A percentile compares a stretch with the other conserved stretches of the same genome.
Conservation (phyloP, 257 asterid species). For the Anisodus acutangulus region DNA sequence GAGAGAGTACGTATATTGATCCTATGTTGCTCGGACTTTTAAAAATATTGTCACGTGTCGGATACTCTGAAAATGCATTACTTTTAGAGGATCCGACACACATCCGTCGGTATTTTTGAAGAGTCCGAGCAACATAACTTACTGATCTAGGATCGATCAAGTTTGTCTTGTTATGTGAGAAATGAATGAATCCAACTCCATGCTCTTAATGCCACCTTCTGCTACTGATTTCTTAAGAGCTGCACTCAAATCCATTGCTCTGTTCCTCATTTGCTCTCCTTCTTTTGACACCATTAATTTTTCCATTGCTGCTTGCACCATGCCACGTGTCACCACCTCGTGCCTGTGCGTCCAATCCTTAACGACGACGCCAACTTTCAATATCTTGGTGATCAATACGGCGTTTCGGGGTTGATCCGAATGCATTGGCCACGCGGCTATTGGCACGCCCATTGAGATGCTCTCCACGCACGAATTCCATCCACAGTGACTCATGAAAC, state of each 20-base stretch:
- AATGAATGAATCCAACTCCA: conserved; percentile 52
- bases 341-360: conserved; percentile 49
- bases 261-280: conserved; percentile 49
- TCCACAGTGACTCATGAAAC: conserved; percentile 70
- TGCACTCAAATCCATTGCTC: conserved; percentile 50
- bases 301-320: conserved; percentile 38
- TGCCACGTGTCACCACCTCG: conserved; percentile 39
- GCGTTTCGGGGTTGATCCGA: conserved; percentile 73
- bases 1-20: background rate
- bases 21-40: background rate
- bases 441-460: conserved; percentile 63
- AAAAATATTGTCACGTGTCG: background rate
- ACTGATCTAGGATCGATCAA: conserved; percentile 13
- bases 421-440: conserved; percentile 77
- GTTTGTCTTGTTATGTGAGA: conserved; percentile 46
- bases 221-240: conserved; percentile 47
- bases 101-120: background rate
- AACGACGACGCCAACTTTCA: conserved; percentile 50
- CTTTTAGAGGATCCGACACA: background rate
- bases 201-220: conserved; percentile 46
- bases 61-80: background rate
- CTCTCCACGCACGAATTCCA: conserved; percentile 81
- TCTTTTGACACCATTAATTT: conserved; percentile 48
- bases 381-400: conserved; percentile 41
- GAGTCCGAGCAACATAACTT: background rate